Base-by-base conservation (phyloP, 164 flowering plant genomes). In the Tetrastigma voinierianum region DNA sequence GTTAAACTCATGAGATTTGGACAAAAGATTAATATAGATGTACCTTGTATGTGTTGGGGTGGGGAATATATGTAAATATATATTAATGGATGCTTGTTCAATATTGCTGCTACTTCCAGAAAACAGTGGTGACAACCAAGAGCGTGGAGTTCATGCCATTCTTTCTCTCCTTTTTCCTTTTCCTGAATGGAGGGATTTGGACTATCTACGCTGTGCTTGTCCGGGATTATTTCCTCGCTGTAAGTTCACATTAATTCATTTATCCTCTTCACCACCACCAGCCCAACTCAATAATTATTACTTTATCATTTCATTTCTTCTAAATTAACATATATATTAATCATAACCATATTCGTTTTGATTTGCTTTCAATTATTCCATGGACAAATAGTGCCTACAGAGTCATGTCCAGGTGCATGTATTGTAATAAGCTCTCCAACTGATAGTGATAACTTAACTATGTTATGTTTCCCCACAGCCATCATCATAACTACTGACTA, bases 101-200 rank as follows among this genome's bases (percentile, higher is more conserved):
- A 46, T n/a, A n/a, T n/a, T n/a, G n/a, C 9, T 6, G 21, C 52
- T 5, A 14, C 43, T 2, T 21, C 45, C 76, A 76, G 80, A 59
- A 49, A 70, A 76, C 74, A 16, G 80, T 76, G 69, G 72, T 76
- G 68, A 69, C 65, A 12, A 68, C 65, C 9, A 76, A 66, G n/a
- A 76, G 76, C 49, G 81, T 77, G 57, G 81, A 77, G 77, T 80
- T 62, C 62, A 80, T 80, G 81, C 84, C 84, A 23, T 77, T 80
- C 57, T 65, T 70, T 7, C 81, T 80, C 14, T 72, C 77, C 2
- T 73, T 80, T 43, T 77, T 72, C 77, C 67, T 77, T 2, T 77
- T 77, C 74, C 68, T 77, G 49, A 77, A 75, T 59, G 84, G 79
- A 32, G 84, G 77, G 7, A 51, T 67, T 67, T 80, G 84, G 84